A percentile compares a stretch with the other conserved stretches of the same genome.
Evolutionary conservation across 805 yeast species (phyloP).

Genomic region (Blastobotrys attinorum): DNA sequence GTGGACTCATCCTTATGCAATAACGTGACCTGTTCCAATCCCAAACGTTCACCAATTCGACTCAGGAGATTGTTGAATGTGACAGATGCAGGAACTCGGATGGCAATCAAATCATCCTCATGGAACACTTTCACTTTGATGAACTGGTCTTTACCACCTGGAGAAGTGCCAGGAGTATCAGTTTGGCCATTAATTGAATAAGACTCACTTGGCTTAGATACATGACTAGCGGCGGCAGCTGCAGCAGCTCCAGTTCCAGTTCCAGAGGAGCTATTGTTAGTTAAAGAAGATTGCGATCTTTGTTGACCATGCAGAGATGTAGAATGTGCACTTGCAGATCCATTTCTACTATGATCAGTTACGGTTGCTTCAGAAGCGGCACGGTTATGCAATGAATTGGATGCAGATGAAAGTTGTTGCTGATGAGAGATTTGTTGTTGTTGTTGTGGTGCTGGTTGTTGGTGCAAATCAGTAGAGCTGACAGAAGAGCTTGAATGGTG

Average conservation of each 20-base stretch:
- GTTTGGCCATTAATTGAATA: not conserved
- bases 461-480: not conserved
- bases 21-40: conserved; percentile 21
- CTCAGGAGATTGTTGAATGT: conserved; percentile 25
- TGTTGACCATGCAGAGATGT: not conserved
- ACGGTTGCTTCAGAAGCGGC: not conserved
- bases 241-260: not conserved
- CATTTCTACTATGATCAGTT: not conserved
- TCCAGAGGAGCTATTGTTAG: not conserved
- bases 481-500: too few species aligned
- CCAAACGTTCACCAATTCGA: conserved; percentile 28
- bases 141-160: not conserved
- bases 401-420: not conserved
- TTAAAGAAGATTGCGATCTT: conserved; percentile 1
- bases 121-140: conserved; percentile 33
- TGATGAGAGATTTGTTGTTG: conserved; percentile 2
- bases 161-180: conserved; percentile 4
- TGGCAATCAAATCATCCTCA: conserved; percentile 32
- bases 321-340: not conserved
- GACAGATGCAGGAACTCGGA: conserved; percentile 29
- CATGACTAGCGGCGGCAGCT: not conserved
- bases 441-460: not conserved
- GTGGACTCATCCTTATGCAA: conserved; percentile 22
- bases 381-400: not conserved
- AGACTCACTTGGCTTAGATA: not conserved